Evolutionary conservation across 164 flowering plant species (phyloP).

Genomic region (Vitis rupestris): DNA sequence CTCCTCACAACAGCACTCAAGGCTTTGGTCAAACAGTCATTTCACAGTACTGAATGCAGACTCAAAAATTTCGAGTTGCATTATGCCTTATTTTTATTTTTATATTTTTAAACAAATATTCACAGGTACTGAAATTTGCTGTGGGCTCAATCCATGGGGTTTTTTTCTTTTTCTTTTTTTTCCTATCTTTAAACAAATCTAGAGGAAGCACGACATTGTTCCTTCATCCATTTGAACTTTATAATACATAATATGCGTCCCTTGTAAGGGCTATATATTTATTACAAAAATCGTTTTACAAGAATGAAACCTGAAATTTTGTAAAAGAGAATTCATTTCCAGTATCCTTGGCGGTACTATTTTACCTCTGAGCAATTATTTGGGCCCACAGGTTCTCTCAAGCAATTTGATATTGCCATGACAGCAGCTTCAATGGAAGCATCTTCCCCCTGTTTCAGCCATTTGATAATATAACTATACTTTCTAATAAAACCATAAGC

Average conservation of each 20-base stretch:
- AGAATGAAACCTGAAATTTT: neutral
- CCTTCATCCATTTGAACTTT: too few relatives aligned
- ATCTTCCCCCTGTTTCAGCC: constrained; percentile 81
- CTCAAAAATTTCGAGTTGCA: too few relatives aligned
- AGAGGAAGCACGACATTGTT: too few relatives aligned
- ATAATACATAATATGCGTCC: neutral
- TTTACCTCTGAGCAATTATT: constrained; percentile 81
- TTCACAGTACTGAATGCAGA: too few relatives aligned
- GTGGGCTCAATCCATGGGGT: too few relatives aligned
- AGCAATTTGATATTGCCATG: constrained; percentile 83
- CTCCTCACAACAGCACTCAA: too few relatives aligned
- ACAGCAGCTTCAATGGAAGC: constrained; percentile 94
- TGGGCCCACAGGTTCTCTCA: constrained; percentile 82
- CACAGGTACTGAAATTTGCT: too few relatives aligned
- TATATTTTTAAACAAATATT: too few relatives aligned
- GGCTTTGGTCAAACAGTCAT: too few relatives aligned
- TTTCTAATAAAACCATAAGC: neutral
- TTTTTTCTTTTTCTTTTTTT: too few relatives aligned
- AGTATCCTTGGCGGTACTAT: constrained; percentile 19
- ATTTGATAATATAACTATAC: neutral
- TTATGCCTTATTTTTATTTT: too few relatives aligned
- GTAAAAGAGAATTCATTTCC: neutral
- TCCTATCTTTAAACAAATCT: too few relatives aligned
- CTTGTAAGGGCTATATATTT: neutral
- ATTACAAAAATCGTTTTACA: neutral